Percentiles rank a stretch among this genome's conserved stretches.
Conservation (phyloP, 129 eudicot species). For the Lactuca saligna region DNA sequence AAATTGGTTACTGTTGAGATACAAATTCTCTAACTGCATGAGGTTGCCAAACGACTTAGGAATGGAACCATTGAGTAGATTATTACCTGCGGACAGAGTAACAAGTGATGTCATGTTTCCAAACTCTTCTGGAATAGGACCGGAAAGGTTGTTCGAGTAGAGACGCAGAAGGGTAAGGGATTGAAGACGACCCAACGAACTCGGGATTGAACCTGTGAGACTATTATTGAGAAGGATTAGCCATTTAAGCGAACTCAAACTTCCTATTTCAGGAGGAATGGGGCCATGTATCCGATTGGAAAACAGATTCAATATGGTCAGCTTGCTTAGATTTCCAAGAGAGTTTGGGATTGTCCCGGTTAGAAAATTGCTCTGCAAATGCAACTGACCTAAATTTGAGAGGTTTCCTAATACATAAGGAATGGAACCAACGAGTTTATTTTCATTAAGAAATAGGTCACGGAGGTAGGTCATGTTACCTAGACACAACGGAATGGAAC, state of each 20-base stretch:
- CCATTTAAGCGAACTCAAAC: constrained; percentile 4
- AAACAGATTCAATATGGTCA: not conserved
- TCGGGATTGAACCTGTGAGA: constrained; percentile 31
- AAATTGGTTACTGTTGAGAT: not conserved
- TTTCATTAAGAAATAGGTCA: not conserved
- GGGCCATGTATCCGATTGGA: constrained; percentile 24
- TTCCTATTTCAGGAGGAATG: constrained; percentile 35
- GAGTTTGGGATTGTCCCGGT: constrained; percentile 20
- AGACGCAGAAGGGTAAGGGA: constrained; percentile 6
- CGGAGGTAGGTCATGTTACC: constrained; percentile 15
- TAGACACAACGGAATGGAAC: constrained; percentile 13
- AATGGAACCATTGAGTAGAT: constrained; percentile 31
- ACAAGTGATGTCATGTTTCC: constrained; percentile 20
- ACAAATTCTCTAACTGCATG: not conserved
- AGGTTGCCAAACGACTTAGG: constrained; percentile 23
- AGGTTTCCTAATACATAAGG: constrained; percentile 29
- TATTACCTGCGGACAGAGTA: constrained; percentile 12
- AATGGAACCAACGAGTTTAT: constrained; percentile 13
- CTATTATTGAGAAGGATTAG: not conserved
- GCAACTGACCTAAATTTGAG: not conserved
- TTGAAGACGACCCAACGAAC: constrained; percentile 10
- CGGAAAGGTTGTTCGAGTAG: constrained; percentile 10
- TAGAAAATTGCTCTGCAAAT: constrained; percentile 8
- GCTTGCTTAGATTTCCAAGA: constrained; percentile 18
- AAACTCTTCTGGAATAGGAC: constrained; percentile 12